Evolutionary conservation across 2,329 filamentous ascomycete genomes (phyloP).

Genomic region (Venturiaceae sp.): DNA sequence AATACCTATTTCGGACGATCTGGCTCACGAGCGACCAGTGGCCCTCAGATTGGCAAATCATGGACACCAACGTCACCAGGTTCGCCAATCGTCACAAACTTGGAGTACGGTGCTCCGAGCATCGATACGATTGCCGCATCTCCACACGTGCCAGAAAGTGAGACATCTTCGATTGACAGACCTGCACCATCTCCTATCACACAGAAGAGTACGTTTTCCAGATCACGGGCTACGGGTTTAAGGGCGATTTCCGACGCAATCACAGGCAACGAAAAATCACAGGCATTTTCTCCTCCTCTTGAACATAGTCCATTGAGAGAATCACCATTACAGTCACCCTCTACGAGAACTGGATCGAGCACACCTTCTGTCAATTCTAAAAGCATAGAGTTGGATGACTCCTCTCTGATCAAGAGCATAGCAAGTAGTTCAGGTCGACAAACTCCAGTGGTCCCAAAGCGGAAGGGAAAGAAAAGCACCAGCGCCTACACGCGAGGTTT

Average conservation of each 20-base stretch:
- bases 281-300: constrained; percentile 24
- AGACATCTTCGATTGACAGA: constrained; percentile 37
- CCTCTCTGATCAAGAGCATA: constrained; percentile 15
- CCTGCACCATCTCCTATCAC: constrained; percentile 32
- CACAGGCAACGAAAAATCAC: constrained; percentile 43
- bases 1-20: constrained; percentile 29
- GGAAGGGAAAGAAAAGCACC: constrained; percentile 67
- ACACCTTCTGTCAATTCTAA: constrained; percentile 52
- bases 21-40: constrained; percentile 30
- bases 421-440: constrained; percentile 4
- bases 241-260: constrained; percentile 73
- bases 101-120: constrained; percentile 42
- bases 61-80: constrained; percentile 16
- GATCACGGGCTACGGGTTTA: constrained; percentile 53
- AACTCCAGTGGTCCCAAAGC: constrained; percentile 13
- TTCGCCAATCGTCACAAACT: constrained; percentile 47
- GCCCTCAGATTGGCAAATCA: constrained; percentile 35
- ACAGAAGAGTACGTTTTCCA: constrained; percentile 26
- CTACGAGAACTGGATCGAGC: constrained; percentile 66
- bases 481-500: constrained; percentile 87
- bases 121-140: constrained; percentile 32
- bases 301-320: constrained; percentile 34
- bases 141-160: constrained; percentile 30
- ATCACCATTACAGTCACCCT: constrained; percentile 50
- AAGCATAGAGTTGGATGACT: constrained; percentile 70